Percentiles rank a stretch among this genome's conserved stretches.
phyloP scores from a whole-genome alignment of 1,284 basidiomycete species.

The Golubevia sp. region DNA sequence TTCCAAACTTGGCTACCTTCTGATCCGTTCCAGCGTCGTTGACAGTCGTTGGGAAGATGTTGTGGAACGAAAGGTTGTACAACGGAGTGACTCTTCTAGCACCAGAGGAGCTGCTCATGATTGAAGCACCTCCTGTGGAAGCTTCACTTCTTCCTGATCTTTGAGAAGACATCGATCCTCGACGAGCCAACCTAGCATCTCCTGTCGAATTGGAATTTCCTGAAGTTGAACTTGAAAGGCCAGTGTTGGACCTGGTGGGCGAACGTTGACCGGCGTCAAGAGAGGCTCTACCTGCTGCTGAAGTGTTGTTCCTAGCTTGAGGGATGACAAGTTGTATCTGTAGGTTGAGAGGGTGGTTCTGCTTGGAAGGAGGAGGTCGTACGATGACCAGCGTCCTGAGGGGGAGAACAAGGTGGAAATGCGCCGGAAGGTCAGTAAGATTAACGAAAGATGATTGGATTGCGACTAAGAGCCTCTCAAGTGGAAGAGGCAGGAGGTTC shows the following conservation, averaged over 20 bases:
- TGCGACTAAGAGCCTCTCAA: too few species aligned
- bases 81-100: slow-evolving; percentile 83
- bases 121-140: slow-evolving; percentile 6
- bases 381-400: slow-evolving; percentile 75
- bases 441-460: too few species aligned
- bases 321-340: slow-evolving; percentile 82
- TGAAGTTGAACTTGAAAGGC: slow-evolving; percentile 7
- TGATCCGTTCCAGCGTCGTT: slow-evolving; percentile 92
- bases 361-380: slow-evolving; percentile 78
- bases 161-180: slow-evolving; percentile 26
- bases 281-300: slow-evolving; percentile 15
- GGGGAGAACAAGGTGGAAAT: too few species aligned
- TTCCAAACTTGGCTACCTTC: slow-evolving; percentile 86
- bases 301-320: neutral
- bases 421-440: too few species aligned
- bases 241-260: slow-evolving; percentile 17
- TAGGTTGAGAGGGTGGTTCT: slow-evolving; percentile 85
- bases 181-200: neutral
- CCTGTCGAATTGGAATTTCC: slow-evolving; percentile 4
- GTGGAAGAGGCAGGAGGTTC: too few species aligned
- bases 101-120: slow-evolving; percentile 56
- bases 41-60: slow-evolving; percentile 86
- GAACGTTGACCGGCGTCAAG: slow-evolving; percentile 11
- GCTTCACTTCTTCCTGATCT: slow-evolving; percentile 22
- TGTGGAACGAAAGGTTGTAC: slow-evolving; percentile 90